Percentiles rank a stretch among this genome's conserved stretches.
Evolutionary conservation across 202 grass and related monocot genomes (phyloP).

Genomic region (Setaria viridis): DNA sequence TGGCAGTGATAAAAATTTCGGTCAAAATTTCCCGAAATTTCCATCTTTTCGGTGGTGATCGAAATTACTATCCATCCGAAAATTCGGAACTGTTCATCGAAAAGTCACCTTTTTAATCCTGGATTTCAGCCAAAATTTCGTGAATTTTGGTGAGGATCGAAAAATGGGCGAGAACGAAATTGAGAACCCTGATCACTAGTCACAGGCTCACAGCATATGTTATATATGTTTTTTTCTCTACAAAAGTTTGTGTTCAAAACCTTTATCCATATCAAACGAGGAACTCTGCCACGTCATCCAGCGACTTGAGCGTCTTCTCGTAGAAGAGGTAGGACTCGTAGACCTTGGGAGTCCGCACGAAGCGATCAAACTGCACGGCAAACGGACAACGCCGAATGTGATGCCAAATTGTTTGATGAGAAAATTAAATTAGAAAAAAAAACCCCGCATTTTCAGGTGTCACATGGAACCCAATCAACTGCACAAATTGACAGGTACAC

Average conservation of each 20-base stretch:
- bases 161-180: no score
- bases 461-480: not conserved
- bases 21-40: no score
- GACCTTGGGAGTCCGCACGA: constrained; percentile 81
- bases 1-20: no score
- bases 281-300: constrained; percentile 75
- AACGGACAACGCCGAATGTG: not conserved
- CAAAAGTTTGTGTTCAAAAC: no score
- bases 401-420: not conserved
- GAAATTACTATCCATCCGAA: no score
- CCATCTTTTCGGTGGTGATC: no score
- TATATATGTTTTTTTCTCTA: not conserved
- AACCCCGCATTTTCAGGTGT: not conserved
- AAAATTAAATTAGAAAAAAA: not conserved
- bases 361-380: constrained; percentile 68
- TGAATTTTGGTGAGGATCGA: no score
- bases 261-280: constrained; percentile 48
- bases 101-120: no score
- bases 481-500: not conserved
- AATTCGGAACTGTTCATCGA: no score
- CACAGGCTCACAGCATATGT: not conserved
- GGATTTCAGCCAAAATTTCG: no score
- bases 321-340: constrained; percentile 94
- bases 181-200: not conserved
- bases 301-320: constrained; percentile 86